Evolutionary conservation across 257 asterid species (phyloP), one percentile per base, ranked within the genome.

Genomic region (Thymus quinquecostatus): DNA sequence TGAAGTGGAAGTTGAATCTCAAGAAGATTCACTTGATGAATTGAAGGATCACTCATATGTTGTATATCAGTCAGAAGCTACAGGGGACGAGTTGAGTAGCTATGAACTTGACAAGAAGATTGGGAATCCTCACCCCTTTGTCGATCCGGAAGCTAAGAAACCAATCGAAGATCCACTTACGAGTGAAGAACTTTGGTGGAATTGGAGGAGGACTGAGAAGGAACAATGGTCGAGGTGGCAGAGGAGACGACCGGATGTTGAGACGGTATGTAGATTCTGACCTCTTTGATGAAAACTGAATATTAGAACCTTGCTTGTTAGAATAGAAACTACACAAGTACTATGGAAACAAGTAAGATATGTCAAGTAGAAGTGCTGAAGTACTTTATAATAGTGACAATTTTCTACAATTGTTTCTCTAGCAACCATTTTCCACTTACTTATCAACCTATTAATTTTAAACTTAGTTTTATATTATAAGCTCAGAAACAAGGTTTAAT

Each of bases 151-250:
- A 75, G 86, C 62, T 51, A 91, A 85, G 87, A 83, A 83, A 63
- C 89, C 86, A 21, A 82, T 88, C 1, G 91, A 87, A 29, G 79
- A 84, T 68, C 75, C 89, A 50, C 90, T 88, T 68, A 81, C 93
- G 21, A 92, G 95, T 82, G 98, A 92, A 73, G 97, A 86, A 72
- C 88, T 90, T 64, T 92, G 98, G 98, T 92, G 97, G 97, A 88
- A 92, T 80, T 92, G 98, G 98, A 90, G 97, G 80, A 92, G 87
- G 72, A 89, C 95, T 12, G 97, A 90, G 36, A 88, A 92, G 74
- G 93, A 88, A 67, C 95, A 88, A 56, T 92, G 98, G 98, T 92
- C 98, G 21, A 87, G 97, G 74, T 92, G 98, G 98, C 98, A 92
- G 80, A 84, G 96, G 84, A 79, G 95, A 78, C 87, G 96, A 44